Percentiles rank a stretch among this genome's conserved stretches.
Conservation (phyloP, 2,329 filamentous ascomycete genomes). For the Dactylellina haptotyla region DNA sequence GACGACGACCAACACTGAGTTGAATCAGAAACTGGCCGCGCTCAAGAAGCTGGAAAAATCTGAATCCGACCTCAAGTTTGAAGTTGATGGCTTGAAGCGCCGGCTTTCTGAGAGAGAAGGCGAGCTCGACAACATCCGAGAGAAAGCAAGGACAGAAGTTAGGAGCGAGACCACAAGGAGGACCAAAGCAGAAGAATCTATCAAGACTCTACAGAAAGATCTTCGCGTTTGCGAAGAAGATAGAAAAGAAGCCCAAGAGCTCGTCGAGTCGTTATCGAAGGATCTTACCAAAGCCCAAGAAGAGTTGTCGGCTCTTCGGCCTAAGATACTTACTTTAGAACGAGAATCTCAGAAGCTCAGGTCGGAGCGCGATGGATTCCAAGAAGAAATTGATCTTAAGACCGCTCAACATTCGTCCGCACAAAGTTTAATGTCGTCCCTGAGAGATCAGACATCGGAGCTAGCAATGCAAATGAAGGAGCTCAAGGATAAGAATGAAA, state of each 20-base stretch:
- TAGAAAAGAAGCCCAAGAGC: conserved; percentile 79
- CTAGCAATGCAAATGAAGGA: conserved; percentile 92
- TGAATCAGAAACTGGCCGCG: conserved; percentile 70
- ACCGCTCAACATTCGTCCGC: conserved; percentile 84
- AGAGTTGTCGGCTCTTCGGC: conserved; percentile 75
- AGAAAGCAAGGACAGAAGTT: conserved; percentile 79
- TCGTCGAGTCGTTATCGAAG: conserved; percentile 74
- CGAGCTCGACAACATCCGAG: conserved; percentile 80
- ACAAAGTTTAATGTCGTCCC: conserved; percentile 81
- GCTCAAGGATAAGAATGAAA: conserved; percentile 80
- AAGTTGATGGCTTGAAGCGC: conserved; percentile 76
- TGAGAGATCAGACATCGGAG: conserved; percentile 92
- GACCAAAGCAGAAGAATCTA: conserved; percentile 80
- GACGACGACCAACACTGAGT: conserved; percentile 78
- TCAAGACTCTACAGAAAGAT: conserved; percentile 78
- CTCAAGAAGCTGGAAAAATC: conserved; percentile 80
- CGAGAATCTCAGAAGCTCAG: conserved; percentile 75
- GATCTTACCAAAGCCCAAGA: conserved; percentile 78
- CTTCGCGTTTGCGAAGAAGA: conserved; percentile 80
- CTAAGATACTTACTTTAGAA: conserved; percentile 74
- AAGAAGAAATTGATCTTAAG: conserved; percentile 85
- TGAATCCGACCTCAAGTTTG: conserved; percentile 81
- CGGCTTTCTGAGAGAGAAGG: conserved; percentile 77
- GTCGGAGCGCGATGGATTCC: conserved; percentile 73
- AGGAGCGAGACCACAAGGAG: conserved; percentile 66